Base-by-base conservation (phyloP, 768 basidiomycete species). In the Termitomyces sp. region DNA sequence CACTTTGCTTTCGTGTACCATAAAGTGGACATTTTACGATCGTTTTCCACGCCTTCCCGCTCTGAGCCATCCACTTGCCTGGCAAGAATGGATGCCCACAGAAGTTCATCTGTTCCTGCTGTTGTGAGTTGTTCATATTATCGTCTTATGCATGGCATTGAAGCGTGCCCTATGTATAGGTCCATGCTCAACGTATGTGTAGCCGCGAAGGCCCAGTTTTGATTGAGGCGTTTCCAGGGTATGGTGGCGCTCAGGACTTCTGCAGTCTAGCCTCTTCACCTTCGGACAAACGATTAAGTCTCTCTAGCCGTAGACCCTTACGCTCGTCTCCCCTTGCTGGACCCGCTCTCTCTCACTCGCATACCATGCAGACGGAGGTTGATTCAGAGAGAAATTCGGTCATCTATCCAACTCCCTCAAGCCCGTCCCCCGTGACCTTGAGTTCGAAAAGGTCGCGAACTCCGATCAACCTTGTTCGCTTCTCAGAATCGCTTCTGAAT, bases 261-360 rank as follows among this genome's bases (percentile, higher is more conserved):
- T 15, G 6, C 13, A 15, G n/a, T 54, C 12, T 36, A 30, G 46
- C 24, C 16, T 30, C 36, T 30, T 51, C 31, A 34, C 50, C 51
- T 55, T 63, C 31, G 61, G 62, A 13, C 59, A 65, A 46, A 63
- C 33, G 62, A 9, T 16, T 9, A 24, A 58, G 53, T 46, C 33
- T 30, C 22, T 53, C 65, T 0, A 54, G 62, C 39, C 60, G 72
- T 8, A 74, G 69, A 24, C 77, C 77, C 0, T 49, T 75, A 22
- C 72, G 74, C 13, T 78, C 78, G 2, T 80, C 78, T 20, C 78
- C 77, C 15, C 68, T 80, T 16, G 73, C 78, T 11, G 74, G 77
- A 6, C 76, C 76, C 27, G 72, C 70, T 3, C 54, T 76, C 2
- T 69, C 66, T n/a, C 34, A 57, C 31, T 42, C 54, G 22, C 54